Evolutionary conservation across 371 early-diverging fungal genomes (phyloP).

Genomic region (Apophysomyces variabilis): DNA sequence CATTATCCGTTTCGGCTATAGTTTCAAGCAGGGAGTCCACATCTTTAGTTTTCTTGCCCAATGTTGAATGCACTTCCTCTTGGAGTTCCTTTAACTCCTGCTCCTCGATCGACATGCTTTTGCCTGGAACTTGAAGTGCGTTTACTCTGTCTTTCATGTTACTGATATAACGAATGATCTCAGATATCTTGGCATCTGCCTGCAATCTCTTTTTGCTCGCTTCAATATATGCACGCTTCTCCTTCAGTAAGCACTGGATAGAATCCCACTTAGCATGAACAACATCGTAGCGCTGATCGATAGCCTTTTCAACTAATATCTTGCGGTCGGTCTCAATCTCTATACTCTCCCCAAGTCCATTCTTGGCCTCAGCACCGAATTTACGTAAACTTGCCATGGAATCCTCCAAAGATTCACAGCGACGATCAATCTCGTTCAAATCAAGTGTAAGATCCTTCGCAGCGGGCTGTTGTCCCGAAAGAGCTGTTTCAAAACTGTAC

Average conservation of each 20-base stretch:
- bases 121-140: slow-evolving; percentile 31
- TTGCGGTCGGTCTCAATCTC: background rate
- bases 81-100: slow-evolving; percentile 35
- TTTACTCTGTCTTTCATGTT: slow-evolving; percentile 35
- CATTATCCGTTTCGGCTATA: slow-evolving; percentile 18
- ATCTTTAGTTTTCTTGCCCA: slow-evolving; percentile 25
- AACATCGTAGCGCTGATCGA: slow-evolving; percentile 16
- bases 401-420: slow-evolving; percentile 23
- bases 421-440: slow-evolving; percentile 20
- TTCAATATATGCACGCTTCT: slow-evolving; percentile 21
- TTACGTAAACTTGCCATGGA: slow-evolving; percentile 8
- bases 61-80: slow-evolving; percentile 24
- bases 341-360: background rate
- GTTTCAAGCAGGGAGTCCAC: slow-evolving; percentile 23
- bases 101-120: slow-evolving; percentile 24
- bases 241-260: slow-evolving; percentile 19
- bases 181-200: slow-evolving; percentile 33
- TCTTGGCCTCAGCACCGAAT: background rate
- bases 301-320: slow-evolving; percentile 11
- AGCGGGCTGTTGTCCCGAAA: background rate
- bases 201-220: slow-evolving; percentile 18
- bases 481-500: background rate
- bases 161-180: slow-evolving; percentile 29
- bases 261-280: slow-evolving; percentile 27
- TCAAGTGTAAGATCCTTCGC: background rate